phyloP scores from a whole-genome alignment of 2,329 filamentous ascomycete species.

The Alternaria sp. region DNA sequence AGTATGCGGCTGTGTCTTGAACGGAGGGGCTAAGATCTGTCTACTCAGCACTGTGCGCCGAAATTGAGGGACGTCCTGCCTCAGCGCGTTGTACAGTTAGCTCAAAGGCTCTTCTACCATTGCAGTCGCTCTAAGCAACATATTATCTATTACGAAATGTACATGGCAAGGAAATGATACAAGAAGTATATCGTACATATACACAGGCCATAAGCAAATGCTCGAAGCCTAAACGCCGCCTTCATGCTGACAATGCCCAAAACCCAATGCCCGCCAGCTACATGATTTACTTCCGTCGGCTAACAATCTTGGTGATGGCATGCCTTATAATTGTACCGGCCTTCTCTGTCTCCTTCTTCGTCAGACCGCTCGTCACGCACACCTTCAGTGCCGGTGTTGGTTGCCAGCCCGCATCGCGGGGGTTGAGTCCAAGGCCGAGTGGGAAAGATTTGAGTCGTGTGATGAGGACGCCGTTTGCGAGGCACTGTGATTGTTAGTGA shows the following conservation, averaged over 20 bases:
- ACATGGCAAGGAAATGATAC: not conserved
- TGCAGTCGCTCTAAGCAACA: not conserved
- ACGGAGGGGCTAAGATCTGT: not conserved
- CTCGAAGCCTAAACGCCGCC: constrained; percentile 3
- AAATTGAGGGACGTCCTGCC: not conserved
- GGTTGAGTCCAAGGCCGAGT: constrained; percentile 60
- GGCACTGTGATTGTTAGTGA: constrained; percentile 60
- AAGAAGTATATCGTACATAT: constrained; percentile 3
- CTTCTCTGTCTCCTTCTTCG: constrained; percentile 95
- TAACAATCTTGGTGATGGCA: constrained; percentile 91
- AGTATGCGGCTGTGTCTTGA: not conserved
- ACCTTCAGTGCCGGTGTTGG: constrained; percentile 86
- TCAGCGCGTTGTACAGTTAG: not conserved
- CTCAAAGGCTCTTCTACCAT: not conserved
- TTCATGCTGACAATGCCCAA: not conserved
- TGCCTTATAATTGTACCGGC: constrained; percentile 86
- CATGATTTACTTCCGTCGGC: constrained; percentile 53
- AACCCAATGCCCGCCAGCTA: not conserved
- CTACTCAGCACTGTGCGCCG: not conserved
- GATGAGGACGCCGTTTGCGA: constrained; percentile 88
- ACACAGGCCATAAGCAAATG: not conserved
- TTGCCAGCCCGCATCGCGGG: constrained; percentile 71
- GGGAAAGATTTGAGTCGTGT: constrained; percentile 83
- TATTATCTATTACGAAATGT: constrained; percentile 8
- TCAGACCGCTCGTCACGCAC: constrained; percentile 84